Base-by-base conservation (phyloP, 1,139 yeast species). In the Nadsonia commutata region DNA sequence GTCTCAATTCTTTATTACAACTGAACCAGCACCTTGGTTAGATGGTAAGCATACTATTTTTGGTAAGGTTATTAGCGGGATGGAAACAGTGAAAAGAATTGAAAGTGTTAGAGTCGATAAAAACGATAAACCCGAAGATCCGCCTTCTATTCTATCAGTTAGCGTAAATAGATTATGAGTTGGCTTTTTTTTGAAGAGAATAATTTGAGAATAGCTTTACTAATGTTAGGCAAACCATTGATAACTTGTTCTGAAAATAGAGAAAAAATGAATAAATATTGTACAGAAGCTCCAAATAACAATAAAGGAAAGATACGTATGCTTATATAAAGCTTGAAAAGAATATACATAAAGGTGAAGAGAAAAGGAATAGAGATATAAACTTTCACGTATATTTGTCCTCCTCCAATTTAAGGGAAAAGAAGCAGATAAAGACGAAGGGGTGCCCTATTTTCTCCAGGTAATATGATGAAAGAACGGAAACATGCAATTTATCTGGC, bases 21-120 rank as follows among this genome's bases (percentile, higher is more conserved):
- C 65, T 2, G 64, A 54, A 18, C 51, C 52, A 22, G 53, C 67
- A 67, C 74, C 51, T 57, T 76, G 58, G 75, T 72, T 53, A 53
- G 72, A 76, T 55, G 70, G 70, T 43, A 69, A 66, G 44, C 82
- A 76, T 57, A 78, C 78, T 45, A 75, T 76, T 8, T 76, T 76
- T 56, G 82, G 81, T 38, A 68, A 72, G 51, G 80, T 76, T 36
- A 48, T 51, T 18, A 45, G 54, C 18, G 68, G 70, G 3, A 48
- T 53, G 51, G 68, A 63, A 33, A 58, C 60, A 2, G 64, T 64
- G 21, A 55, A 56, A 43, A 49, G 48, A 19, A 64, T 64, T 18
- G 68, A 63, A 43, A 46, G 46, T n/a, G 45, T 54, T 23, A 51
- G 45, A 31, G 51, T 55, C 6, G 58, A 55, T 43, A 52, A 51